Evolutionary conservation across 371 early-diverging fungal species (phyloP).

Genomic region (Mortierella sp.): DNA sequence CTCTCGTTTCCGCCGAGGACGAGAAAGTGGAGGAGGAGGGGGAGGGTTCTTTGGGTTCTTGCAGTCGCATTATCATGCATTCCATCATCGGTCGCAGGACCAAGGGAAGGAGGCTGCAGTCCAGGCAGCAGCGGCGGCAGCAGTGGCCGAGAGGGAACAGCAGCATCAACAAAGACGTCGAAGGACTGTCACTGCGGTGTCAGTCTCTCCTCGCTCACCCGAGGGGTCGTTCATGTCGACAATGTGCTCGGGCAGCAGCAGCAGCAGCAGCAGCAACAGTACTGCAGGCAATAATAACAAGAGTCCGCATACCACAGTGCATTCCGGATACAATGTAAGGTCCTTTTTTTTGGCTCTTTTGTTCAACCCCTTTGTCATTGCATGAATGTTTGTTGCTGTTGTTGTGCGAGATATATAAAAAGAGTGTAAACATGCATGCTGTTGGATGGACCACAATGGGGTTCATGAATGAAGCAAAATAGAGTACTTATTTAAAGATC

Average conservation of each 20-base stretch:
- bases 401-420: not conserved
- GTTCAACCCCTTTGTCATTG: too few relatives aligned
- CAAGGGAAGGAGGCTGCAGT: slow-evolving; percentile 1
- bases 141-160: not conserved
- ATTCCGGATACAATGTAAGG: slow-evolving; percentile 36
- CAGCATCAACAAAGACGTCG: slow-evolving; percentile 8
- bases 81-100: slow-evolving; percentile 37
- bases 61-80: slow-evolving; percentile 51
- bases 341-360: not conserved
- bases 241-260: slow-evolving; percentile 13
- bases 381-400: slow-evolving; percentile 4
- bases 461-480: too few relatives aligned
- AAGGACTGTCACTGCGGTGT: slow-evolving; percentile 2
- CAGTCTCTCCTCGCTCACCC: slow-evolving; percentile 16
- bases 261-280: slow-evolving; percentile 5
- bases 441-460: too few relatives aligned
- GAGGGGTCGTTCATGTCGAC: slow-evolving; percentile 12
- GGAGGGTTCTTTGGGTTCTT: slow-evolving; percentile 44
- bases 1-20: slow-evolving; percentile 34
- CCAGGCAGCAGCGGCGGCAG: too few relatives aligned
- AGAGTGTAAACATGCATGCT: not conserved
- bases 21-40: too few relatives aligned
- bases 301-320: slow-evolving; percentile 25
- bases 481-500: too few relatives aligned
- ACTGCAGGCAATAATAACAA: too few relatives aligned